Base-by-base conservation (phyloP, 176 grass and related monocot species). In the Bothriochloa decipiens region DNA sequence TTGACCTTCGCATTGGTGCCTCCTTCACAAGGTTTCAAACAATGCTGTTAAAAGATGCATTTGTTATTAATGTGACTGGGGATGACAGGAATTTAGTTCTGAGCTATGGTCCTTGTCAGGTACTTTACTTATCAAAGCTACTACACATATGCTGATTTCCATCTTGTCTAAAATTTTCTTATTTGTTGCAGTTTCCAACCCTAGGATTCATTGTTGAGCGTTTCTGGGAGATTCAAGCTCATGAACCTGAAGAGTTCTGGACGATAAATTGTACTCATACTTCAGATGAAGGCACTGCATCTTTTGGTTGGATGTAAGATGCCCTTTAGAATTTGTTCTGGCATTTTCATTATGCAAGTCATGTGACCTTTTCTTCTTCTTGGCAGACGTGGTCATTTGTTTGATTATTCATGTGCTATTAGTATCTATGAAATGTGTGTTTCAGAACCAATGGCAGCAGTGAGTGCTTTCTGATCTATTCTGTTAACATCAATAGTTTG, bases 11-110 rank as follows among this genome's bases (percentile, higher is more conserved):
- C 39, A 98, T 95, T 74, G 93, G 96, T 85, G 96, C 96, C 46
- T 95, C 96, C 65, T 98, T 98, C 87, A 98, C 93, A 74, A 98
- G 96, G 88, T 98, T 95, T 83, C 96, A 98, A 85, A 98, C 96
- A 78, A 93, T 93, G 93, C 85, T 98, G 53, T 82, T 98, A 41
- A 95, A 70, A 90, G 96, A 98, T 89, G 91, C 87, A 72, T 98
- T 95, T 95, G 85, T 98, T 78, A 90, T 98, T 76, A 77, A 98
- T 85, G 63, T 91, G 13, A 87, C 74, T 57, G 91, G 85, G 61
- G 92, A 89, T 87, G 93, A 90, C 46, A 90, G 96, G 73, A 98
- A 89, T 90, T 75, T 98, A 26, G 83, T 98, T 58, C 76, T 98
- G 84, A 98, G 96, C 68, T 98, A 98, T 85, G 96, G 96, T 86